Evolutionary conservation across 2,329 filamentous ascomycete species (phyloP).

Genomic region (Lachnellula willkommii): DNA sequence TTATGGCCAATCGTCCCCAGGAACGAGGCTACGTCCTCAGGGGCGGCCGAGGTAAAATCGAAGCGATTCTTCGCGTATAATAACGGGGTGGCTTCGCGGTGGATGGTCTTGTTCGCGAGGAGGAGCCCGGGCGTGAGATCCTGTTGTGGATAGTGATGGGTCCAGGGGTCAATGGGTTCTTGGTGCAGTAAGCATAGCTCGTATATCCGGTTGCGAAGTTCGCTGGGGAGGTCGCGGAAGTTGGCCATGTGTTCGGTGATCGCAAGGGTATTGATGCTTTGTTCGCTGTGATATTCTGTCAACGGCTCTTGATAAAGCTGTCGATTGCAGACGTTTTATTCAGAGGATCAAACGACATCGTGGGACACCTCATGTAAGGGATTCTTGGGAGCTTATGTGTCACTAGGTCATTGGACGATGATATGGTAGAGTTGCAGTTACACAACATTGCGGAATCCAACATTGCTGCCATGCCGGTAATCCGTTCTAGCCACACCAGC

Average conservation of each 20-base stretch:
- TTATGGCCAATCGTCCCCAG: conserved; percentile 21
- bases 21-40: conserved; percentile 14
- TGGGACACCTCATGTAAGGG: not conserved
- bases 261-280: not conserved
- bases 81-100: conserved; percentile 20
- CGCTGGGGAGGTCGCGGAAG: conserved; percentile 7
- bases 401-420: not conserved
- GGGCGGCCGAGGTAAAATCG: conserved; percentile 11
- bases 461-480: too few species aligned
- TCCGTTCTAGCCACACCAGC: too few species aligned
- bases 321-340: not conserved
- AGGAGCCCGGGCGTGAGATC: conserved; percentile 12
- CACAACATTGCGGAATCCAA: too few species aligned
- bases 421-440: not conserved
- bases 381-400: not conserved
- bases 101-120: conserved; percentile 16
- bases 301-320: not conserved
- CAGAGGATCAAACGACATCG: not conserved
- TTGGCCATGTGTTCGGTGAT: conserved; percentile 1
- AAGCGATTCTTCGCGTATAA: conserved; percentile 23
- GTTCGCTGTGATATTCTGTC: not conserved
- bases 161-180: not conserved
- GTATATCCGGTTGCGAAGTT: conserved; percentile 8
- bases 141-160: not conserved
- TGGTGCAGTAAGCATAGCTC: conserved; percentile 2